Percentiles rank a stretch among this genome's conserved stretches.
Evolutionary conservation across 331 rosid genomes (phyloP).

Genomic region (Prunus yedoensis): DNA sequence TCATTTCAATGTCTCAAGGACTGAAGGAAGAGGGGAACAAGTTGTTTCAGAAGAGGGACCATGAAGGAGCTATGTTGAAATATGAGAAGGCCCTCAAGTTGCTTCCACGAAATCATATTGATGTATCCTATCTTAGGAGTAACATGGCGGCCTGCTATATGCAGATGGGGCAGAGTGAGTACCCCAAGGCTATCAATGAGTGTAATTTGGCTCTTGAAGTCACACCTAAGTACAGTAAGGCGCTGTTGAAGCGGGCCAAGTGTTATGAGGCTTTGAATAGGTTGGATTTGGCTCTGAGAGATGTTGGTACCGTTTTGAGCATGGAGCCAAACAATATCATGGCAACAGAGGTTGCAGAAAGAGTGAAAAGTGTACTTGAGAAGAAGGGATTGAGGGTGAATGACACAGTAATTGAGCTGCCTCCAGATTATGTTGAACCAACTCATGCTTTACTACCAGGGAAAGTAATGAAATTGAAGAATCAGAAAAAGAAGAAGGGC

Average conservation of each 20-base stretch:
- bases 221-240: conserved; percentile 76
- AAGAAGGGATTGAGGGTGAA: conserved; percentile 58
- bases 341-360: conserved; percentile 79
- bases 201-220: conserved; percentile 88
- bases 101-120: conserved; percentile 75
- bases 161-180: conserved; percentile 82
- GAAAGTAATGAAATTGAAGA: conserved; percentile 51
- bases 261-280: conserved; percentile 85
- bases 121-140: conserved; percentile 77
- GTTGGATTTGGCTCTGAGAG: conserved; percentile 80
- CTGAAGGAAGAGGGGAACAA: conserved; percentile 89
- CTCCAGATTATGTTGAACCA: conserved; percentile 69
- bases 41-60: conserved; percentile 71
- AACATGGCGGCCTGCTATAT: conserved; percentile 92
- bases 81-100: conserved; percentile 78
- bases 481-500: conserved; percentile 54
- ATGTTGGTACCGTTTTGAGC: conserved; percentile 62
- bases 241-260: conserved; percentile 87
- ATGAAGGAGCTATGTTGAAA: conserved; percentile 66
- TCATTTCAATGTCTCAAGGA: conserved; percentile 64
- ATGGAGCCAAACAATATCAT: conserved; percentile 78
- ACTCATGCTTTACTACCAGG: conserved; percentile 16
- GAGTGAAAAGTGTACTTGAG: conserved; percentile 56
- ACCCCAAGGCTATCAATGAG: conserved; percentile 81
- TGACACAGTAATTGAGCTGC: conserved; percentile 62